Percentiles rank a stretch among this genome's conserved stretches.
Evolutionary conservation across 805 yeast genomes (phyloP).

Genomic region (Debaryomyces tyrocola): DNA sequence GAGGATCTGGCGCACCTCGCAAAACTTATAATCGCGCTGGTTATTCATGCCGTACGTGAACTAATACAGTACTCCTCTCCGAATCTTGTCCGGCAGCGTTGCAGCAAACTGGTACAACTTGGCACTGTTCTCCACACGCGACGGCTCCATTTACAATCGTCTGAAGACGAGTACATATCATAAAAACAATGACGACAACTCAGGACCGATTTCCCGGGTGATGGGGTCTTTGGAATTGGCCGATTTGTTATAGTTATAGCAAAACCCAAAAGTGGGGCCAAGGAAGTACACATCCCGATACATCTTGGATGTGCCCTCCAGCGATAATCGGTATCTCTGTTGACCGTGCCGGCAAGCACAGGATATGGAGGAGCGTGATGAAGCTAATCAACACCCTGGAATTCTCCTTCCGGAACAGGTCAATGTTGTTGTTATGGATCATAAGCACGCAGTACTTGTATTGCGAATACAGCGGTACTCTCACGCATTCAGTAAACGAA

Average conservation of each 20-base stretch:
- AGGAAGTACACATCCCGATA: not conserved
- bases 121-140: not conserved
- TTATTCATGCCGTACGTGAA: not conserved
- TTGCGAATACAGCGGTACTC: not conserved
- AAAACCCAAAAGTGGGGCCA: not conserved
- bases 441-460: not conserved
- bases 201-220: not conserved
- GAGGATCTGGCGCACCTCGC: not conserved
- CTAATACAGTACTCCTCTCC: not conserved
- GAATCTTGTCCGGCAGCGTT: not conserved
- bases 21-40: not conserved
- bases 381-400: not conserved
- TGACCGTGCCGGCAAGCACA: not conserved
- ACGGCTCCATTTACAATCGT: not conserved
- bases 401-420: not conserved
- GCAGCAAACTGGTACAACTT: not conserved
- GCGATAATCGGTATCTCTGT: not conserved
- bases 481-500: not conserved
- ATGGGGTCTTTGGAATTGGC: not conserved
- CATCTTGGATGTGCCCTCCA: not conserved
- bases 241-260: not conserved
- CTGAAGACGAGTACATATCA: not conserved
- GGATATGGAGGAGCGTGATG: not conserved
- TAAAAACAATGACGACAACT: not conserved
- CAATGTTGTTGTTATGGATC: too few species aligned